Evolutionary conservation across 306 rosid genomes (phyloP).

Genomic region (Mimosa pudica): DNA sequence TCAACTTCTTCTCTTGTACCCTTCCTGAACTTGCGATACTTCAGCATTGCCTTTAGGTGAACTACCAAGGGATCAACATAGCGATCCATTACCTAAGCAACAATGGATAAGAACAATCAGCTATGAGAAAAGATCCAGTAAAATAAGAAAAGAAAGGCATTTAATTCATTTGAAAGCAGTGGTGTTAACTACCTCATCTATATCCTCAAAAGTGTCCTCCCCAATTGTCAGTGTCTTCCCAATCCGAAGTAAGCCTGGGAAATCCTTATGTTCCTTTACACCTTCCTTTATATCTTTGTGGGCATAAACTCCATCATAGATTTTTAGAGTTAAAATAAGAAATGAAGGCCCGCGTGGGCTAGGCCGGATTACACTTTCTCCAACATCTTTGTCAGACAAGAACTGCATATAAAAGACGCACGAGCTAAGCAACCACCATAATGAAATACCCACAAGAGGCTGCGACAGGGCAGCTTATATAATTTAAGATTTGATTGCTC

Average conservation of each 20-base stretch:
- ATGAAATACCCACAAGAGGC: slow-evolving; percentile 8
- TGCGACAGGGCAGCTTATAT: background rate
- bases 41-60: slow-evolving; percentile 81
- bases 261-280: slow-evolving; percentile 96
- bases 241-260: slow-evolving; percentile 88
- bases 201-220: slow-evolving; percentile 97
- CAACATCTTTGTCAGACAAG: slow-evolving; percentile 94
- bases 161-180: background rate
- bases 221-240: slow-evolving; percentile 98
- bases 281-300: slow-evolving; percentile 96
- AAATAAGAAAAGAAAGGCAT: slow-evolving; percentile 16
- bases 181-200: slow-evolving; percentile 77
- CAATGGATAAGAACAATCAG: slow-evolving; percentile 17
- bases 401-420: slow-evolving; percentile 51
- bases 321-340: slow-evolving; percentile 88
- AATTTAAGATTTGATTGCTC: slow-evolving; percentile 18
- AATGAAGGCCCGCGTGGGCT: slow-evolving; percentile 93
- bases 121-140: background rate
- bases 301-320: slow-evolving; percentile 94
- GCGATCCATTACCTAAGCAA: slow-evolving; percentile 89
- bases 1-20: slow-evolving; percentile 93
- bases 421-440: slow-evolving; percentile 16
- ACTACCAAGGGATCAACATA: slow-evolving; percentile 95
- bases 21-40: slow-evolving; percentile 81
- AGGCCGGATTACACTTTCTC: slow-evolving; percentile 94